phyloP scores from a whole-genome alignment of 306 rosid genomes.

The Canavalia ensiformis region DNA sequence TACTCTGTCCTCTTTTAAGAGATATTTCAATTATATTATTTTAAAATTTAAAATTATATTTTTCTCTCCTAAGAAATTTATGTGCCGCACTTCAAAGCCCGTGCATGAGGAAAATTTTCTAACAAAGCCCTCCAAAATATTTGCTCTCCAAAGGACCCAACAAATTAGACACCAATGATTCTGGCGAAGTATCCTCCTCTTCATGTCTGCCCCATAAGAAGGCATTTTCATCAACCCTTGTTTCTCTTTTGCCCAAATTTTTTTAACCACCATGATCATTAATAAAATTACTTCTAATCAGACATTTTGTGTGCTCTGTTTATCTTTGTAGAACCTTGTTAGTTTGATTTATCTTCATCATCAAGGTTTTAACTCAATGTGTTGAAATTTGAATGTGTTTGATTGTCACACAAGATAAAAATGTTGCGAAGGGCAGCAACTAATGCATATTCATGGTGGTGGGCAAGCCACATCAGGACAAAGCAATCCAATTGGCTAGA shows the following conservation, averaged over 20 bases:
- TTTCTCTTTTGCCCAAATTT: slow-evolving; percentile 43
- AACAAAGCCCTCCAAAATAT: slow-evolving; percentile 36
- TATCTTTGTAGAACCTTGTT: not conserved
- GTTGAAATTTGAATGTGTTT: slow-evolving; percentile 34
- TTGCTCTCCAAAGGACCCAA: slow-evolving; percentile 45
- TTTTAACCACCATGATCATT: slow-evolving; percentile 25
- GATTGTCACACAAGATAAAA: slow-evolving; percentile 41
- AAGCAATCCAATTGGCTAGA: slow-evolving; percentile 99
- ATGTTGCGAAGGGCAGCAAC: slow-evolving; percentile 97
- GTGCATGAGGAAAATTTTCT: not conserved
- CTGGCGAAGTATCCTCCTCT: slow-evolving; percentile 67
- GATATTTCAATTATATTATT: not conserved
- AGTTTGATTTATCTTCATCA: slow-evolving; percentile 29
- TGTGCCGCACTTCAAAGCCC: not conserved
- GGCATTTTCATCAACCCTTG: slow-evolving; percentile 42
- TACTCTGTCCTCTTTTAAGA: not conserved
- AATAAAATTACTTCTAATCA: slow-evolving; percentile 4
- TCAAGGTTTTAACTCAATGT: slow-evolving; percentile 50
- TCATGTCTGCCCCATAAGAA: slow-evolving; percentile 53
- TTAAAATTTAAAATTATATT: not conserved
- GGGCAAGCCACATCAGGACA: slow-evolving; percentile 98
- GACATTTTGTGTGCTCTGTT: slow-evolving; percentile 24
- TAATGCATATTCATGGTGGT: slow-evolving; percentile 98
- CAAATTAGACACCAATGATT: slow-evolving; percentile 58
- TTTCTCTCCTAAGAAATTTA: not conserved